Percentiles rank a stretch among this genome's conserved stretches.
Evolutionary conservation across 371 early-diverging fungal genomes (phyloP).

Genomic region (Mortierella sp.): DNA sequence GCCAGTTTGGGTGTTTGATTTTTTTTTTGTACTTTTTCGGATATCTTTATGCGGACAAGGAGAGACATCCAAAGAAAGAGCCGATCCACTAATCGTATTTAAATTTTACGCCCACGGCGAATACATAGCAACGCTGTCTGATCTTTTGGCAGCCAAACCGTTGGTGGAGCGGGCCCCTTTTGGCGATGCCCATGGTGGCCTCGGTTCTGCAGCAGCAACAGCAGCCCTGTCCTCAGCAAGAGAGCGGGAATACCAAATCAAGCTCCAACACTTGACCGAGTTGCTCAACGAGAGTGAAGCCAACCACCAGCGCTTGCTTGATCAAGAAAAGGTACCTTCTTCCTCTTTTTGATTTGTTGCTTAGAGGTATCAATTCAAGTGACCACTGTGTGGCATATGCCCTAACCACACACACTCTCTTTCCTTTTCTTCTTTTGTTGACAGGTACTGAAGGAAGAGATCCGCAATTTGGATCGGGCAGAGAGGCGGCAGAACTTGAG

Average conservation of each 20-base stretch:
- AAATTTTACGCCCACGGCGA: background rate
- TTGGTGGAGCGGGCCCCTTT: slow-evolving; percentile 47
- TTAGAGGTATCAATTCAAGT: too few relatives aligned
- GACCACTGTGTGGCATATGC: background rate
- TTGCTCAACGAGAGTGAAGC: slow-evolving; percentile 73
- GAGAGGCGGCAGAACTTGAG: slow-evolving; percentile 75
- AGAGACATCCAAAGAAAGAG: background rate
- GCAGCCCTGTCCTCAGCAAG: slow-evolving; percentile 26
- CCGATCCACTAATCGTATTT: background rate
- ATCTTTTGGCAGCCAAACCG: slow-evolving; percentile 52
- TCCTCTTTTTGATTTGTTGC: background rate
- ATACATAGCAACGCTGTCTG: slow-evolving; percentile 52
- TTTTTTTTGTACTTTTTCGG: background rate
- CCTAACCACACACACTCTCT: background rate
- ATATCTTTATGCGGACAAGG: slow-evolving; percentile 1
- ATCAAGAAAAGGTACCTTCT: slow-evolving; percentile 69
- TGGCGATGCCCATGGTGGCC: slow-evolving; percentile 22
- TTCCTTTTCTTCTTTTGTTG: background rate
- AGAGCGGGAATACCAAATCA: slow-evolving; percentile 59
- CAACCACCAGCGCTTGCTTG: slow-evolving; percentile 62
- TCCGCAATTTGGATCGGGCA: slow-evolving; percentile 69
- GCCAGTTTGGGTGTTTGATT: background rate
- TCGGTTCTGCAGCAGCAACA: slow-evolving; percentile 17
- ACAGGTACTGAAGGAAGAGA: slow-evolving; percentile 60
- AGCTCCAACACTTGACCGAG: slow-evolving; percentile 67